These are phyloP conservation scores for Delphinella strobiligena DNA, from an alignment of 2,329 filamentous ascomycete genomes.

Conservation along the genomic window DNA sequence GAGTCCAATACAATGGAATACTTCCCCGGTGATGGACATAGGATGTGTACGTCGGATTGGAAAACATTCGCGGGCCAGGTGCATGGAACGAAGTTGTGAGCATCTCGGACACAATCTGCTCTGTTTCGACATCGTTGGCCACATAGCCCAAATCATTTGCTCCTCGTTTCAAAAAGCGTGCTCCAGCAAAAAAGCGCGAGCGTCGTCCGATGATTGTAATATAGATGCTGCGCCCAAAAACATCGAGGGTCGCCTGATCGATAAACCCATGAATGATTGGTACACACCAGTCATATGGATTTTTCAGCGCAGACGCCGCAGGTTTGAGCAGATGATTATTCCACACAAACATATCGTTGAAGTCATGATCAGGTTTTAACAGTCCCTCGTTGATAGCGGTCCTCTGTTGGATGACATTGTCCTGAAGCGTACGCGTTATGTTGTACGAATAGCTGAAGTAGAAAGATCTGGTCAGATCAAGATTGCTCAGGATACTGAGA, in stretches of 20 bases:
- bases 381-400: conserved; percentile 54
- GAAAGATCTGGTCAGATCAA: conserved; percentile 83
- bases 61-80: conserved; percentile 71
- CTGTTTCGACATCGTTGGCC: conserved; percentile 96
- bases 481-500: conserved; percentile 74
- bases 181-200: conserved; percentile 87
- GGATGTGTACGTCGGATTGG: conserved; percentile 85
- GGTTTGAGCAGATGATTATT: conserved; percentile 81
- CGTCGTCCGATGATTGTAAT: conserved; percentile 88
- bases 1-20: conserved; percentile 94
- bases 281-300: conserved; percentile 89
- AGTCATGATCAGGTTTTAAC: conserved; percentile 46
- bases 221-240: conserved; percentile 81
- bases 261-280: conserved; percentile 95
- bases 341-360: conserved; percentile 97
- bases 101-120: conserved; percentile 94
- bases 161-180: conserved; percentile 85
- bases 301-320: conserved; percentile 55
- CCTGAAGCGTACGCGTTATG: conserved; percentile 80
- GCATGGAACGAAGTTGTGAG: conserved; percentile 92
- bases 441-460: conserved; percentile 99
- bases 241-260: conserved; percentile 61
- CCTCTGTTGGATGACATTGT: conserved; percentile 78
- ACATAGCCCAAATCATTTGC: conserved; percentile 93
- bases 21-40: conserved; percentile 95